Conservation (phyloP, 176 grass and related monocot species). For the Canna indica region DNA sequence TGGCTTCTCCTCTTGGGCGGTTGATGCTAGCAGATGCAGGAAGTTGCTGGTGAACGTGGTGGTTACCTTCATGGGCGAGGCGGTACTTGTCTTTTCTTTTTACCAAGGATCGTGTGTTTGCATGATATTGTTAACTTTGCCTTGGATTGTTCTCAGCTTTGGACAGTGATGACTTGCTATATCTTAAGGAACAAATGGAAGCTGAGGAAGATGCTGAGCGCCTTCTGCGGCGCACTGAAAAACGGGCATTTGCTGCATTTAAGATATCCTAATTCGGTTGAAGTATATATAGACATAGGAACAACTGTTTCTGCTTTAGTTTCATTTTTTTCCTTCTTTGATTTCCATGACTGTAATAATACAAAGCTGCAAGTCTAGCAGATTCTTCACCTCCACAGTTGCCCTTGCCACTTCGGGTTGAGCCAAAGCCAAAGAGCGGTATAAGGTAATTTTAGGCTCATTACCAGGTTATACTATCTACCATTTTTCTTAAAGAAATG, state of each 20-base stretch:
- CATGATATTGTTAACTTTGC: constrained; percentile 14
- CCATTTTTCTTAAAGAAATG: neutral
- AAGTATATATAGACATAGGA: neutral
- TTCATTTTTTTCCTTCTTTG: constrained; percentile 14
- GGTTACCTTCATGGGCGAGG: constrained; percentile 96
- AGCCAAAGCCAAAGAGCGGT: constrained; percentile 83
- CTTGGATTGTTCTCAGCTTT: constrained; percentile 45
- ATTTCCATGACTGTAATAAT: constrained; percentile 41
- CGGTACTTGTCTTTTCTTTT: constrained; percentile 46
- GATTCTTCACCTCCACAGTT: constrained; percentile 57
- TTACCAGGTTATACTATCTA: neutral
- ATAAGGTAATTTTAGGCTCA: constrained; percentile 46
- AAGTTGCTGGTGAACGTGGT: constrained; percentile 97
- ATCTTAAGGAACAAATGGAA: constrained; percentile 99
- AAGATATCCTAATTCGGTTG: constrained; percentile 73
- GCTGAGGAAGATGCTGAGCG: constrained; percentile 96
- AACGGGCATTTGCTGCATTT: constrained; percentile 93
- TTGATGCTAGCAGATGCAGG: constrained; percentile 89
- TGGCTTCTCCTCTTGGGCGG: constrained; percentile 50
- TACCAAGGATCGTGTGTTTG: constrained; percentile 4
- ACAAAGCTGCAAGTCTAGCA: constrained; percentile 82
- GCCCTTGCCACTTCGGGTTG: constrained; percentile 66
- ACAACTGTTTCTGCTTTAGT: neutral
- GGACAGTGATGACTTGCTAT: constrained; percentile 96
- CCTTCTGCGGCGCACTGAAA: constrained; percentile 82